A percentile compares a stretch with the other conserved stretches of the same genome.
phyloP scores from a whole-genome alignment of 139 green algal species.

The Choricystis sp. region DNA sequence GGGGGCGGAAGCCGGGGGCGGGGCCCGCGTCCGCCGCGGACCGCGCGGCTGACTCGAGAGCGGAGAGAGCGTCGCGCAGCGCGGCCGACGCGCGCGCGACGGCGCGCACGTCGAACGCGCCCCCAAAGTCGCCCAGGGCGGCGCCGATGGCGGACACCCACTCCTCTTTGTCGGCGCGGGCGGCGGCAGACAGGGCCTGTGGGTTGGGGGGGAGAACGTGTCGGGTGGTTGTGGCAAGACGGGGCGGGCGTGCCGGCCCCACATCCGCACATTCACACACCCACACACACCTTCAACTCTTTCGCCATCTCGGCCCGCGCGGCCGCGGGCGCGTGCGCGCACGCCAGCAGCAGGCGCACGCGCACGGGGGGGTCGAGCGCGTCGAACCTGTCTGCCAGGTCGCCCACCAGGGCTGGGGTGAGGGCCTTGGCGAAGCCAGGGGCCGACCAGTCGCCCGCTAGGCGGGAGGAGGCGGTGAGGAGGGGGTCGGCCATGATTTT shows the following conservation, averaged over 20 bases:
- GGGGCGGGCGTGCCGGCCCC: too few species aligned
- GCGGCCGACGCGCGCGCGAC: not conserved
- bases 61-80: not conserved
- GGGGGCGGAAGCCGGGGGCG: not conserved
- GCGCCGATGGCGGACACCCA: slow-evolving; percentile 1
- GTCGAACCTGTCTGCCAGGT: not conserved
- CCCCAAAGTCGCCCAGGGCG: not conserved
- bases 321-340: not conserved
- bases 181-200: not conserved
- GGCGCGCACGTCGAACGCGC: not conserved
- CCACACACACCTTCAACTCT: not conserved
- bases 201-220: not conserved
- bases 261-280: too few species aligned
- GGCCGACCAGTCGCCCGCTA: slow-evolving; percentile 2
- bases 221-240: too few species aligned
- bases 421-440: not conserved
- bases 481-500: not conserved
- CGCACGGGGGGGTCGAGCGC: slow-evolving; percentile 1
- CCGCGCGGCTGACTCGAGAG: not conserved
- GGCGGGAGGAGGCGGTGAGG: not conserved
- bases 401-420: not conserved
- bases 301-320: not conserved
- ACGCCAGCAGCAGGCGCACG: not conserved
- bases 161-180: slow-evolving; percentile 2
- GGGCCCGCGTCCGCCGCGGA: not conserved